Conservation (phyloP, 1,284 basidiomycete species). For the Stygiomarasmius scandens region DNA sequence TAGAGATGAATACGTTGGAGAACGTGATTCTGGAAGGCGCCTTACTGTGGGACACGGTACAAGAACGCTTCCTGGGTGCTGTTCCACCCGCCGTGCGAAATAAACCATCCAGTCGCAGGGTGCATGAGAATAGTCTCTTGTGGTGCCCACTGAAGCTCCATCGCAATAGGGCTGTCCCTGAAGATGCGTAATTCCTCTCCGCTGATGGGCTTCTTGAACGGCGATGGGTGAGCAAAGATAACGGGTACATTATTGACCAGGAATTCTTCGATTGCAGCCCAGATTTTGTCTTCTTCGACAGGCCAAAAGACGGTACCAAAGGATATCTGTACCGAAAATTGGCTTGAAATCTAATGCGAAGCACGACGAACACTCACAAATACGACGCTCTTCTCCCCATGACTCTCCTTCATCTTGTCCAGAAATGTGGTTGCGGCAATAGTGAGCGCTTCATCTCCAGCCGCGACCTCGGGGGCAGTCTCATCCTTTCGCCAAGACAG, state of each 20-base stretch:
- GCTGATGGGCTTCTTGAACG: slow-evolving; percentile 1
- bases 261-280: slow-evolving; percentile 7
- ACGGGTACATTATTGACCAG: slow-evolving; percentile 4
- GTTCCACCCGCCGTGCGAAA: slow-evolving; percentile 8
- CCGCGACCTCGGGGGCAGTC: no score
- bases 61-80: slow-evolving; percentile 7
- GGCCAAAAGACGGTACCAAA: slow-evolving; percentile 16
- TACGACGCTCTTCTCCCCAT: slow-evolving; percentile 9
- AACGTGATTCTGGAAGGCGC: neutral
- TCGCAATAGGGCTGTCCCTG: neutral
- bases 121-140: slow-evolving; percentile 9
- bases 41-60: slow-evolving; percentile 7
- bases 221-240: slow-evolving; percentile 7
- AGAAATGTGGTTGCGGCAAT: no score
- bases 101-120: slow-evolving; percentile 9
- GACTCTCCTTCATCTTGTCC: slow-evolving; percentile 4
- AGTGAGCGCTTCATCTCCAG: no score
- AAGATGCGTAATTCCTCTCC: slow-evolving; percentile 4
- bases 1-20: neutral
- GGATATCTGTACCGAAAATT: neutral
- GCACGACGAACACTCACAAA: slow-evolving; percentile 6
- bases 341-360: neutral
- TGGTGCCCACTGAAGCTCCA: slow-evolving; percentile 2
- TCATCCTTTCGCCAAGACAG: no score
- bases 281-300: slow-evolving; percentile 3